Evolutionary conservation across 1,139 yeast species (phyloP), one percentile per base, ranked within the genome.

Genomic region (Lodderomyces margitis): DNA sequence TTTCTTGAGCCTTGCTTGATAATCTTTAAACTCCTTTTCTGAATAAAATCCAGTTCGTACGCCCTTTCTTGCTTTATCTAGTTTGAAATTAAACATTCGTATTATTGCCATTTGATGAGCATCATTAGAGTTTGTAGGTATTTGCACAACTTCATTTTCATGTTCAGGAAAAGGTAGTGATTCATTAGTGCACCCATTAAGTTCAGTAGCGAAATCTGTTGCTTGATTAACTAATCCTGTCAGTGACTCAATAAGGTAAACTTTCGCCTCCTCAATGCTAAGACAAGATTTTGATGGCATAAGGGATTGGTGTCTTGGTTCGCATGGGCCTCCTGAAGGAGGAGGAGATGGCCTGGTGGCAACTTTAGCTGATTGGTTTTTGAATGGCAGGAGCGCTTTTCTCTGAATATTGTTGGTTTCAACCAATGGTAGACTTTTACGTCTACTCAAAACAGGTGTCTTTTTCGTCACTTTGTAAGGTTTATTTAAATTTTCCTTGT

Each of bases 181-280:
- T 46, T 75, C 79, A 46, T 82, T 72, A 47, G 78, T 78, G 30
- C 78, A 70, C 0, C 87, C 75, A 56, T 84, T 84, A 38, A 84
- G 70, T 56, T 83, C 91, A 1, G 91, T 84, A 2, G 88, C 92
- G 59, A 78, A 83, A 49, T 76, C 78, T 4, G 91, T 83, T 6
- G 91, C 91, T 55, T 84, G 91, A 48, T 74, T 76, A 16, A 81
- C 54, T 41, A 71, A 70, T 0, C 89, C 89, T 20, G 82, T 80
- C 56, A 83, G 78, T 2, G 89, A 77, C 48, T 82, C 84, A 30
- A 84, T 88, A 34, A 83, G 61, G 51, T 75, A 72, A 41, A 81
- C 81, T 9, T 20, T 40, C 1, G 43, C 36, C 4, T 36, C 37
- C 15, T 34, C 37, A 14, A 36, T 27, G 4, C 21, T 21, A 11